Conservation (phyloP, 129 eudicot genomes). For the Centrapalus pauciflorus region DNA sequence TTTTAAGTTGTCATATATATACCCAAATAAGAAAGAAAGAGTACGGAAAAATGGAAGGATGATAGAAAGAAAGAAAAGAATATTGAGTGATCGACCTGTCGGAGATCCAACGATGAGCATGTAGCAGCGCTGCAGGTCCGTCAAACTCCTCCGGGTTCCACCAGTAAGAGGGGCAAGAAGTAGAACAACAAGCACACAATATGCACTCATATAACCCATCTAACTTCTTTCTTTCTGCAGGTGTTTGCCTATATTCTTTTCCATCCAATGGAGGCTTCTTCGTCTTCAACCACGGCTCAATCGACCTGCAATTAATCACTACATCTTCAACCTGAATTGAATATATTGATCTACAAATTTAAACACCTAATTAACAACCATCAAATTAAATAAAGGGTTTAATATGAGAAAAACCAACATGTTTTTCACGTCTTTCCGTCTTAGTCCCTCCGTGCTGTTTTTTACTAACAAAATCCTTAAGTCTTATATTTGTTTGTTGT, state of each 20-base stretch:
- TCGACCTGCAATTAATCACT: conserved; percentile 30
- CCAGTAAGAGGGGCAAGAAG: conserved; percentile 92
- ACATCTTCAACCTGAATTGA: too few species aligned
- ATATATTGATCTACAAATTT: not conserved
- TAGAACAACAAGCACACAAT: conserved; percentile 80
- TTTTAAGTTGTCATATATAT: too few species aligned
- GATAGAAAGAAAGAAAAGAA: too few species aligned
- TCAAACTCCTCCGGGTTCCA: conserved; percentile 80
- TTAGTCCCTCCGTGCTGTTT: too few species aligned
- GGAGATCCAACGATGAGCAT: conserved; percentile 71
- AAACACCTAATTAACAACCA: not conserved
- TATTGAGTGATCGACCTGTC: conserved; percentile 50
- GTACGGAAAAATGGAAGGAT: too few species aligned
- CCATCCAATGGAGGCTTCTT: conserved; percentile 56
- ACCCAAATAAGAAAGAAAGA: too few species aligned
- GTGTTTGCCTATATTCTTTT: conserved; percentile 57
- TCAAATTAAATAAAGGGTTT: not conserved
- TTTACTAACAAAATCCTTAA: too few species aligned
- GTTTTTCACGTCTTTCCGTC: too few species aligned
- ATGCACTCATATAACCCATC: conserved; percentile 91
- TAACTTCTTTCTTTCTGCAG: conserved; percentile 49
- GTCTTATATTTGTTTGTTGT: too few species aligned
- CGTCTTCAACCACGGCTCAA: conserved; percentile 85
- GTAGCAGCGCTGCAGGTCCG: conserved; percentile 74
- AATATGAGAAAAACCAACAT: too few species aligned